Evolutionary conservation across 2,329 filamentous ascomycete genomes (phyloP), one percentile per base, ranked within the genome.

Genomic region (Nectriaceae sp.): DNA sequence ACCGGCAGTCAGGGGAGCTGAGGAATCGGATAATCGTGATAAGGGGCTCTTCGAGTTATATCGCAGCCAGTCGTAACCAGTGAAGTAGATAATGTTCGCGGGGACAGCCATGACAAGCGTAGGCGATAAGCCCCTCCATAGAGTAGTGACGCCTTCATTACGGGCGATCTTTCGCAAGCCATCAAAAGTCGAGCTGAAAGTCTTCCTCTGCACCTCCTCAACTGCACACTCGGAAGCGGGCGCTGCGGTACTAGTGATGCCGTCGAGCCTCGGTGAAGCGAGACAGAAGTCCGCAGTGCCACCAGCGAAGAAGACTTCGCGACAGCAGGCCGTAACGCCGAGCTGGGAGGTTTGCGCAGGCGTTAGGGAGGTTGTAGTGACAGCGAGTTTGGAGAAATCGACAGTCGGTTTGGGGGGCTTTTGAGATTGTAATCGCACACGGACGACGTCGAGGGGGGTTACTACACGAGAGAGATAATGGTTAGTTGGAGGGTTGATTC

Each of bases 61-160:
- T 29, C 94, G 85, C 49, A 99, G 69, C 88, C 91, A 97, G 65
- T 99, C 94, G 70, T 99, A 99, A 33, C 94, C 94, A 11, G 94
- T 95, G 64, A 97, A 97, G 72, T 99, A 99, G 57, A 99, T 97
- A 58, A 99, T 94, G 67, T 99, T 99, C 21, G 86, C 90, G 0
- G 94, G 94, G 5, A 99, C 82, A 0, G 91, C 86, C 94, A 99
- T 99, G 55, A 91, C 80, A 19, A 99, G 75, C 0, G 94, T 99
- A 0, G 94, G 93, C n/a, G 89, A 95, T 4, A 99, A 75, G 0
- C 94, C 94, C 52, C 94, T 83, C 93, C 94, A 99, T 29, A 99
- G 73, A 2, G 92, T 94, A 21, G 82, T 80, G 11, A 91, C 65
- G 1, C 94, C 94, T 73, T 99, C 94, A 66, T 97, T 91, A 40